These are phyloP conservation scores for Tripidium arundinaceum DNA, from an alignment of 202 grass and related monocot genomes.

Conservation along the genomic window DNA sequence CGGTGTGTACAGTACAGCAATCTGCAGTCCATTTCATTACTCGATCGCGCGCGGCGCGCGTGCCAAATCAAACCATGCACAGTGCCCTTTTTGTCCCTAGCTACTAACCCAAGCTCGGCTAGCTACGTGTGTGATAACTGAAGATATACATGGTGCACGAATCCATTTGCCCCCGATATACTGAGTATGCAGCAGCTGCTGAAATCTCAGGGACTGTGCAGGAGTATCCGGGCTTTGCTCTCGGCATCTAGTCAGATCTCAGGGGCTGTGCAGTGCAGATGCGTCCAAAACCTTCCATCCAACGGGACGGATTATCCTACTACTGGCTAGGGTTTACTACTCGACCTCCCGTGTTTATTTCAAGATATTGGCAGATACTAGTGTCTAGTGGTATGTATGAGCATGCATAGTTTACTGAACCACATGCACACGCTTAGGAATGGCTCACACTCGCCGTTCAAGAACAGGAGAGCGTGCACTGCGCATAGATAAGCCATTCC, in stretches of 20 bases:
- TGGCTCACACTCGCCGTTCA: conserved; percentile 3
- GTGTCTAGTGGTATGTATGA: not conserved
- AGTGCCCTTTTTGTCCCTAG: conserved; percentile 3
- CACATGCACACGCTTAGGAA: conserved; percentile 33
- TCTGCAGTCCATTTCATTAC: not conserved
- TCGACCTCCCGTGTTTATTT: not conserved
- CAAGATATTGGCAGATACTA: not conserved
- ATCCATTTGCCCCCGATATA: not conserved
- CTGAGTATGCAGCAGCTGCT: not conserved
- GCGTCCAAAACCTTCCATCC: conserved; percentile 27
- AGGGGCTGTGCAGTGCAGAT: not conserved
- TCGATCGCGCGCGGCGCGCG: not conserved
- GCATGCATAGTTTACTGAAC: not conserved
- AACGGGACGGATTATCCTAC: conserved; percentile 6
- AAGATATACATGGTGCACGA: not conserved
- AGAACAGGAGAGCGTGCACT: conserved; percentile 8
- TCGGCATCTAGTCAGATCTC: conserved; percentile 1
- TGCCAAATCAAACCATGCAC: not conserved
- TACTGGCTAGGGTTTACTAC: not conserved
- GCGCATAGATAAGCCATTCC: not conserved
- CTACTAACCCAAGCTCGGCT: not conserved
- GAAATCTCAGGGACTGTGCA: conserved; percentile 33
- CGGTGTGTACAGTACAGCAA: not conserved
- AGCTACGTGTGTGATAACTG: not conserved
- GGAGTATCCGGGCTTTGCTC: conserved; percentile 17